Evolutionary conservation across 805 yeast genomes (phyloP).

Genomic region (Myxozyma kluyveri): DNA sequence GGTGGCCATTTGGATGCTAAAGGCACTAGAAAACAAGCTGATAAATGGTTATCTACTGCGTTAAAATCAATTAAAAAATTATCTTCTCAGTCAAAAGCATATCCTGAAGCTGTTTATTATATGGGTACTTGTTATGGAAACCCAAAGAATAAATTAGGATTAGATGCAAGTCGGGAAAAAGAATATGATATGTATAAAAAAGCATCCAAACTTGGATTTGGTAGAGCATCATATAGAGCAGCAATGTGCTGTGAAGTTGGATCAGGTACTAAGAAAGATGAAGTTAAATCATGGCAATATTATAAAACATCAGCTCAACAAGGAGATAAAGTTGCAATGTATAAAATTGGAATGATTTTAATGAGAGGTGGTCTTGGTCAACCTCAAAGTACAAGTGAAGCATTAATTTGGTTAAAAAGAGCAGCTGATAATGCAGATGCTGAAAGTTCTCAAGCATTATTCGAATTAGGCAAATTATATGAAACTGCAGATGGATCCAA

Average conservation of each 20-base stretch:
- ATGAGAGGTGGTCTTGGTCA: conserved; percentile 49
- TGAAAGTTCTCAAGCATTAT: conserved; percentile 55
- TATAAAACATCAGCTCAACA: conserved; percentile 60
- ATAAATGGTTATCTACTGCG: conserved; percentile 55
- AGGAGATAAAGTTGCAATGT: conserved; percentile 67
- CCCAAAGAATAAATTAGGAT: conserved; percentile 48
- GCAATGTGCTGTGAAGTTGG: conserved; percentile 73
- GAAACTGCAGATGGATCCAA: conserved; percentile 42
- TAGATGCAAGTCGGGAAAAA: conserved; percentile 55
- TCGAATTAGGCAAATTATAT: conserved; percentile 55
- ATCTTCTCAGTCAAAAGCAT: conserved; percentile 40
- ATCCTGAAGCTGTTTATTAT: conserved; percentile 53
- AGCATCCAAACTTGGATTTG: conserved; percentile 58
- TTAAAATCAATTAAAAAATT: conserved; percentile 59
- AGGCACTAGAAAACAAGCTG: conserved; percentile 51
- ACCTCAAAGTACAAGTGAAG: conserved; percentile 43
- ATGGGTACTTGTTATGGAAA: conserved; percentile 60
- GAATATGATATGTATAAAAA: conserved; percentile 60
- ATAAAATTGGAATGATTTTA: conserved; percentile 65
- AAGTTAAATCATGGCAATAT: conserved; percentile 50
- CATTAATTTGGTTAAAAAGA: conserved; percentile 52
- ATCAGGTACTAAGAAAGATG: conserved; percentile 49
- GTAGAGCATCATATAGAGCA: conserved; percentile 62
- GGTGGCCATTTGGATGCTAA: conserved; percentile 43
- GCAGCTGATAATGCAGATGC: conserved; percentile 47